Conservation (phyloP, 805 yeast genomes). For the Ogataea chonburiensis region DNA sequence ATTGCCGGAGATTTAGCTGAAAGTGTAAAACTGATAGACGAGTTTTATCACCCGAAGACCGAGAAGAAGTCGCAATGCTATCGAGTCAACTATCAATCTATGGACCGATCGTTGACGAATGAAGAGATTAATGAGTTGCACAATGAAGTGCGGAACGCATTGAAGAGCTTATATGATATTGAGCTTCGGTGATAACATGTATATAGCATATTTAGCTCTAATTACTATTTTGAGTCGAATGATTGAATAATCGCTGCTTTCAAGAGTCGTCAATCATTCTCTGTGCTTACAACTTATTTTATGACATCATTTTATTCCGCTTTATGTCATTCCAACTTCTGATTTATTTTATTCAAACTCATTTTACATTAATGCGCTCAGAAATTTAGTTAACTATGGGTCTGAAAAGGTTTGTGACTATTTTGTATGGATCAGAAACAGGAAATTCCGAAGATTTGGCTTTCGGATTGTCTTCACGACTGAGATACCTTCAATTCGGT, state of each 20-base stretch:
- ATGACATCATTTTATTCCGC: no score
- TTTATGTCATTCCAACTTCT: not conserved
- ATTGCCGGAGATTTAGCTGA: constrained; percentile 88
- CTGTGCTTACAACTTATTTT: no score
- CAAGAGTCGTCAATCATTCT: no score
- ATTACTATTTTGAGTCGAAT: constrained; percentile 42
- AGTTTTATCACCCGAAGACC: constrained; percentile 82
- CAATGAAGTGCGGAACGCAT: constrained; percentile 55
- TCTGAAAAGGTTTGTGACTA: constrained; percentile 39
- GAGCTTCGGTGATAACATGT: no score
- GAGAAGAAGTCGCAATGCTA: constrained; percentile 78
- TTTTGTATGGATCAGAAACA: constrained; percentile 89
- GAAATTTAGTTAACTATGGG: constrained; percentile 12
- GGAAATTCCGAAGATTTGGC: constrained; percentile 91
- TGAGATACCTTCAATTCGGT: constrained; percentile 52
- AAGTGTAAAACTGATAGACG: constrained; percentile 76
- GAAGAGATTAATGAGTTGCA: constrained; percentile 80
- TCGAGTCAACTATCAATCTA: constrained; percentile 88
- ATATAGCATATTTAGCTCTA: no score
- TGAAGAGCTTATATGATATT: constrained; percentile 52
- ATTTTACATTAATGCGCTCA: not conserved
- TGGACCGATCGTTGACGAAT: constrained; percentile 89
- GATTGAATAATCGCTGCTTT: not conserved
- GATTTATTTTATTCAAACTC: no score
- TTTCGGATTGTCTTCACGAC: constrained; percentile 51